These are phyloP conservation scores for Lepidium didymum DNA, from an alignment of 345 rosid genomes.

Conservation along the genomic window DNA sequence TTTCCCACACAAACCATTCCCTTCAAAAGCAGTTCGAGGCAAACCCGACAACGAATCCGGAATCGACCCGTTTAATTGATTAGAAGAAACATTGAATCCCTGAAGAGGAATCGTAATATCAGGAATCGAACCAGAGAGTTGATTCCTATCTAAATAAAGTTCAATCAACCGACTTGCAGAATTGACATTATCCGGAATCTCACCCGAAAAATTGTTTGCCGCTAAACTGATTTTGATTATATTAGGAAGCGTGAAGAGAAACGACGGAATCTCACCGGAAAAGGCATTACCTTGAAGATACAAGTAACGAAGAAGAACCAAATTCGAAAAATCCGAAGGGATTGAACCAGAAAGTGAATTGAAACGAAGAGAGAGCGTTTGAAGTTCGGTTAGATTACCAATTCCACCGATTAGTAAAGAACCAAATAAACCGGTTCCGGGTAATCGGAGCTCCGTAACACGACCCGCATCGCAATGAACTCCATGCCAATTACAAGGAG, in stretches of 20 bases:
- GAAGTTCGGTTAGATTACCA: slow-evolving; percentile 63
- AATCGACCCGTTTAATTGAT: slow-evolving; percentile 53
- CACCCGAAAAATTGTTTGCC: slow-evolving; percentile 51
- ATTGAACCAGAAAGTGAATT: slow-evolving; percentile 63
- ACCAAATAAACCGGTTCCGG: slow-evolving; percentile 70
- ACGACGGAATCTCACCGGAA: slow-evolving; percentile 70
- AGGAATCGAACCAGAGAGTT: slow-evolving; percentile 62
- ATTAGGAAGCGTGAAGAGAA: slow-evolving; percentile 47
- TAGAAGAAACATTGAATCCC: slow-evolving; percentile 66
- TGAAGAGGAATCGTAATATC: slow-evolving; percentile 39
- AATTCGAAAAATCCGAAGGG: slow-evolving; percentile 59
- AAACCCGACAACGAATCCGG: slow-evolving; percentile 35
- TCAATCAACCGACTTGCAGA: slow-evolving; percentile 46
- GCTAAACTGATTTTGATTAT: slow-evolving; percentile 56
- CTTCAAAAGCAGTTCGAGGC: slow-evolving; percentile 40
- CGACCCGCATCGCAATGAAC: slow-evolving; percentile 45
- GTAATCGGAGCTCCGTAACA: slow-evolving; percentile 53
- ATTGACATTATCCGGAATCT: slow-evolving; percentile 42
- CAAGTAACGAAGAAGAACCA: slow-evolving; percentile 48
- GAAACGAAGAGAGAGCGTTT: slow-evolving; percentile 70
- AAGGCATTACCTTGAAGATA: slow-evolving; percentile 63
- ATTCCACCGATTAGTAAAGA: slow-evolving; percentile 45
- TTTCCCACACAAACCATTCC: slow-evolving; percentile 65
- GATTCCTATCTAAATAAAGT: slow-evolving; percentile 56
- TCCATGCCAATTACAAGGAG: slow-evolving; percentile 77